phyloP scores from a whole-genome alignment of 2,329 filamentous ascomycete genomes.

The Phoma sp. region DNA sequence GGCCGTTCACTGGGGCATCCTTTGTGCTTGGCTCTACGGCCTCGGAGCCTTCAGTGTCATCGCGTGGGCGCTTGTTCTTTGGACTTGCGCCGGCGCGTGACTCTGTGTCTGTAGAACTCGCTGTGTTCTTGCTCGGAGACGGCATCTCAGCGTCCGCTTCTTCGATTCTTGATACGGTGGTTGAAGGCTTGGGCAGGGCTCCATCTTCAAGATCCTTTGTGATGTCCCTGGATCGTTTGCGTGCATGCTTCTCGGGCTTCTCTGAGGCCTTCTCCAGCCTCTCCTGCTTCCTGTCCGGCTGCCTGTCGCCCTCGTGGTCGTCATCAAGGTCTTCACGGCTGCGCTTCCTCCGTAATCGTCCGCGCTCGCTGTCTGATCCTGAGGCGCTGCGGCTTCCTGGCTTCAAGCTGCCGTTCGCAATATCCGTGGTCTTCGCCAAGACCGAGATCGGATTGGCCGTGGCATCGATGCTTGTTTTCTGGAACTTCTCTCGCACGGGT shows the following conservation, averaged over 20 bases:
- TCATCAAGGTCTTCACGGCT: conserved; percentile 56
- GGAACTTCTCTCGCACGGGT: conserved; percentile 67
- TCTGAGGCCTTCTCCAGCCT: conserved; percentile 28
- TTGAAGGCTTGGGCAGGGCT: conserved; percentile 42
- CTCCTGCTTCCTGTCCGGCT: conserved; percentile 44
- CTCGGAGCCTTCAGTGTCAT: conserved; percentile 32
- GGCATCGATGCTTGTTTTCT: conserved; percentile 66
- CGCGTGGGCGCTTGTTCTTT: conserved; percentile 58
- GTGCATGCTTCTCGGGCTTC: conserved; percentile 49
- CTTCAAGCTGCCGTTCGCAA: conserved; percentile 31
- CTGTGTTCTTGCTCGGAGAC: conserved; percentile 23
- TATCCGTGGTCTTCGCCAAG: conserved; percentile 34
- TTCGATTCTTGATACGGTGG: conserved; percentile 41
- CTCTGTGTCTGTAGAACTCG: conserved; percentile 14
- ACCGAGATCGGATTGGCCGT: conserved; percentile 25
- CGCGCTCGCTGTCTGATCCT: conserved; percentile 47
- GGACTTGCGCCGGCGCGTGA: conserved; percentile 47
- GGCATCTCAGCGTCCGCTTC: conserved; percentile 43
- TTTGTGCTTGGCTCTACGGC: conserved; percentile 15
- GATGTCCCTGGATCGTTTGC: conserved; percentile 58
- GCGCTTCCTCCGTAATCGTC: conserved; percentile 53
- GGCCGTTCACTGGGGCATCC: conserved; percentile 20
- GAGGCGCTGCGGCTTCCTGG: conserved; percentile 38
- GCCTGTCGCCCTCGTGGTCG: conserved; percentile 43
- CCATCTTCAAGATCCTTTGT: conserved; percentile 42